Conservation (phyloP, 768 basidiomycete species). For the Boletus huronensis region DNA sequence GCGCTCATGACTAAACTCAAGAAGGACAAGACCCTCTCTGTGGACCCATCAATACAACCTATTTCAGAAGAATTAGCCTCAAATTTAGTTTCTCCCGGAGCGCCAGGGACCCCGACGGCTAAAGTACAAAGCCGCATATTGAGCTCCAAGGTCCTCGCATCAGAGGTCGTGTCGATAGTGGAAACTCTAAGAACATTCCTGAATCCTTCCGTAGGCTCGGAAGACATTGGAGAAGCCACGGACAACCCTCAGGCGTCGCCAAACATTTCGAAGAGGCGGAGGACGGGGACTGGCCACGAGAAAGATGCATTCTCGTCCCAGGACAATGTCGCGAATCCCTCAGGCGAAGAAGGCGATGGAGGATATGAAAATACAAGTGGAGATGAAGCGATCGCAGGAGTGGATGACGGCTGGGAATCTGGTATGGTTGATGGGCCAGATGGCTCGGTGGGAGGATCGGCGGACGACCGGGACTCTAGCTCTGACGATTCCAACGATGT, state of each 20-base stretch:
- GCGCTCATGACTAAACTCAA: constrained; percentile 71
- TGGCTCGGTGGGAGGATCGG: constrained; percentile 39
- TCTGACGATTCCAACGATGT: constrained; percentile 26
- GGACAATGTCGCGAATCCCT: background rate
- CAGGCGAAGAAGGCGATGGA: constrained; percentile 13
- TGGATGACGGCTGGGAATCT: constrained; percentile 39
- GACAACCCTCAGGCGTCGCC: constrained; percentile 11
- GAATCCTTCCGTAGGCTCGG: constrained; percentile 22
- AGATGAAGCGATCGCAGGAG: constrained; percentile 3
- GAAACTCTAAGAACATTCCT: constrained; percentile 46
- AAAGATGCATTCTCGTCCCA: background rate
- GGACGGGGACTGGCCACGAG: background rate
- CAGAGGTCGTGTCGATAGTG: constrained; percentile 50
- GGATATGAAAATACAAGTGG: constrained; percentile 22
- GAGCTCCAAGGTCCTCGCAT: constrained; percentile 73
- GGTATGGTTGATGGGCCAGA: constrained; percentile 37
- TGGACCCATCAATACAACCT: constrained; percentile 46
- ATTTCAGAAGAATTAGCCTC: constrained; percentile 44
- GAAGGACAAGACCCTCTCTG: constrained; percentile 62
- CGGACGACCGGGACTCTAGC: constrained; percentile 27
- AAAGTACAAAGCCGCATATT: constrained; percentile 72
- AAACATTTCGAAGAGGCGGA: constrained; percentile 13
- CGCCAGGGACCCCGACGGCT: constrained; percentile 42
- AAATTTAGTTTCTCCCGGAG: constrained; percentile 32
- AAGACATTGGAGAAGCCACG: constrained; percentile 17